phyloP scores from a whole-genome alignment of 73 alveolate species.

The Effrenium voratum region DNA sequence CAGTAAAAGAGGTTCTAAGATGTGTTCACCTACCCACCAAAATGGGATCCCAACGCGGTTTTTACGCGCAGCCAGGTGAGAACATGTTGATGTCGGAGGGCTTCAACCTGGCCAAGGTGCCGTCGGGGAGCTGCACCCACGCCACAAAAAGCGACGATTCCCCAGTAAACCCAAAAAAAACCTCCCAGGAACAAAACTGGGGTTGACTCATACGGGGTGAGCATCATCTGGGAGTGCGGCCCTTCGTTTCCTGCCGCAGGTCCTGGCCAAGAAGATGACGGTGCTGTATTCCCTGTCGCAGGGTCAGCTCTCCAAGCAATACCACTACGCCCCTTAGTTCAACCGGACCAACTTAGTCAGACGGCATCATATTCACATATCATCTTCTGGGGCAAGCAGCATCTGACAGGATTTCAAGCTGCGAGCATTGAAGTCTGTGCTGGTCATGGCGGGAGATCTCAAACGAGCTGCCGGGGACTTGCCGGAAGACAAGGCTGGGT shows the following conservation, averaged over 20 bases:
- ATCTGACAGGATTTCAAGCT: slow-evolving; percentile 99
- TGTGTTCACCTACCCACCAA: no score
- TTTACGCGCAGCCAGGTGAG: slow-evolving; percentile 96
- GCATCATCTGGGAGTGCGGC: neutral
- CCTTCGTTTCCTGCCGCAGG: slow-evolving; percentile 96
- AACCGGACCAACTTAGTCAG: neutral
- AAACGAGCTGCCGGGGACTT: slow-evolving; percentile 98
- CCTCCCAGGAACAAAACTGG: neutral
- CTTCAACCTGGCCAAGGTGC: slow-evolving; percentile 98
- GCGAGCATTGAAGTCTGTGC: slow-evolving; percentile 99
- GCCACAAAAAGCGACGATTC: neutral
- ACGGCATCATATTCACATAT: neutral
- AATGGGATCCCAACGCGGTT: no score
- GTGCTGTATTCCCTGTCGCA: slow-evolving; percentile 98
- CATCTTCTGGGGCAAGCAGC: neutral
- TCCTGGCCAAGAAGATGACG: slow-evolving; percentile 99
- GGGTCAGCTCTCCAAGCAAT: slow-evolving; percentile 97
- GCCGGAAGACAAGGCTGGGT: slow-evolving; percentile 97
- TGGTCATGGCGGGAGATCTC: slow-evolving; percentile 95
- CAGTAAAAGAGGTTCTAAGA: no score
- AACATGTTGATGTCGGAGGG: slow-evolving; percentile 99
- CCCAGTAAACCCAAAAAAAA: no score
- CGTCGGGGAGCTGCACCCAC: neutral
- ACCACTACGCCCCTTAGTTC: slow-evolving; percentile 90
- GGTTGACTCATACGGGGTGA: neutral